Conservation (phyloP, 495 filamentous ascomycete genomes). For the Saxophila tyrrhenica region DNA sequence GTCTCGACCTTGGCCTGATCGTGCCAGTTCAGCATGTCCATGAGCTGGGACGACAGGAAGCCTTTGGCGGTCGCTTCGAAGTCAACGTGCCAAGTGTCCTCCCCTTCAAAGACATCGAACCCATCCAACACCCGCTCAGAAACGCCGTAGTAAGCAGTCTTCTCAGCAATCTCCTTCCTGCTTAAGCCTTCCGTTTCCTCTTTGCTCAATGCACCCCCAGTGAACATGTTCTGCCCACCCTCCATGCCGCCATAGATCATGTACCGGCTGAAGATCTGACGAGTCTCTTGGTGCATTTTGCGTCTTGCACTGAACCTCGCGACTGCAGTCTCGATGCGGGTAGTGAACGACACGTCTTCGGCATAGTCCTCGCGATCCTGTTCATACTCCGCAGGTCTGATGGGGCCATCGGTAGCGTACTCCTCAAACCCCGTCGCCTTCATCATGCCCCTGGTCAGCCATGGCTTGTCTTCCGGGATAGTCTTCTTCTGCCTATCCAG, state of each 20-base stretch:
- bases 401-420: slow-evolving; percentile 63
- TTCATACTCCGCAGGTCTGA: slow-evolving; percentile 53
- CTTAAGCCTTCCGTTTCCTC: slow-evolving; percentile 42
- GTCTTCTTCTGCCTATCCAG: not conserved
- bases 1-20: slow-evolving; percentile 38
- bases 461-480: slow-evolving; percentile 7
- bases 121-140: slow-evolving; percentile 6
- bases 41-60: slow-evolving; percentile 50
- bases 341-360: slow-evolving; percentile 20
- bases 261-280: slow-evolving; percentile 64
- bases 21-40: slow-evolving; percentile 34
- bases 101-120: slow-evolving; percentile 23
- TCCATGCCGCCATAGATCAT: slow-evolving; percentile 76
- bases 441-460: slow-evolving; percentile 19
- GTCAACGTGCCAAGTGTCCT: slow-evolving; percentile 59
- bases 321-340: slow-evolving; percentile 74
- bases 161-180: slow-evolving; percentile 49
- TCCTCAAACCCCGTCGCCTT: slow-evolving; percentile 42
- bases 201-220: slow-evolving; percentile 41
- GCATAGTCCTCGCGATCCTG: slow-evolving; percentile 41
- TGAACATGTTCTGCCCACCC: slow-evolving; percentile 52
- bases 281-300: slow-evolving; percentile 51
- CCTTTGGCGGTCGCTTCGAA: slow-evolving; percentile 66
- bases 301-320: slow-evolving; percentile 67
- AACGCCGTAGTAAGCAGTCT: slow-evolving; percentile 34